Conservation (phyloP, 2,329 filamentous ascomycete genomes). For the Sphaceloma murrayae region DNA sequence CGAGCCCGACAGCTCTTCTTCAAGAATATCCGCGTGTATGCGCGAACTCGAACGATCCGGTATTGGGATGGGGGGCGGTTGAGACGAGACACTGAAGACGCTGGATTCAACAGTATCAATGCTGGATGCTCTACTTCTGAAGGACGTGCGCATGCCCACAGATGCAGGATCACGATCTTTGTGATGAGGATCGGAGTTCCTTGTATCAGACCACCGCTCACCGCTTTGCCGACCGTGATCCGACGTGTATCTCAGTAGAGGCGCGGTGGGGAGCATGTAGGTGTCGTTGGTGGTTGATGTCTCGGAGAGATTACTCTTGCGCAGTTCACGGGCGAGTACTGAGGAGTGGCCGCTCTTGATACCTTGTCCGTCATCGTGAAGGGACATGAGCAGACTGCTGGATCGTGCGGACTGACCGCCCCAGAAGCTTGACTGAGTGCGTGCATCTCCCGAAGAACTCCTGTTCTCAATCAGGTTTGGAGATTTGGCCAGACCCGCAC, state of each 20-base stretch:
- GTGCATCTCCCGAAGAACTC: background rate
- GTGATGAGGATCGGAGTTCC: background rate
- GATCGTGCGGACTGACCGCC: slow-evolving; percentile 6
- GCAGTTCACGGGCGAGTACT: slow-evolving; percentile 8
- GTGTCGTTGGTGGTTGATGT: background rate
- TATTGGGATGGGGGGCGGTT: slow-evolving; percentile 76
- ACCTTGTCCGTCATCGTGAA: slow-evolving; percentile 10
- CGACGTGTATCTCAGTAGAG: no score
- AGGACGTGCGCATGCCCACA: slow-evolving; percentile 6
- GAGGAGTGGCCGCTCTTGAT: slow-evolving; percentile 15
- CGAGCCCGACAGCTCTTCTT: slow-evolving; percentile 2
- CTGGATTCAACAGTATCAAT: slow-evolving; percentile 24
- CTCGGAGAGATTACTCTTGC: slow-evolving; percentile 4
- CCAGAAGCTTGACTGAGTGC: slow-evolving; percentile 12
- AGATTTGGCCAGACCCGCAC: slow-evolving; percentile 4
- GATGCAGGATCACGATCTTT: background rate
- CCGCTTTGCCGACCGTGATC: background rate
- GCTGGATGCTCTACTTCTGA: slow-evolving; percentile 11
- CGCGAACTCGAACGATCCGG: slow-evolving; percentile 82
- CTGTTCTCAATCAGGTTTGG: background rate
- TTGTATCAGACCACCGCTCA: background rate
- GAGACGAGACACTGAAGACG: slow-evolving; percentile 27
- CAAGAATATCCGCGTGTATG: slow-evolving; percentile 46
- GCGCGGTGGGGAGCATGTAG: background rate
- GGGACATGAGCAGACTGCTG: slow-evolving; percentile 8